These are phyloP conservation scores for Alternaria arbusti DNA, from an alignment of 2,329 filamentous ascomycete species.

Conservation along the genomic window DNA sequence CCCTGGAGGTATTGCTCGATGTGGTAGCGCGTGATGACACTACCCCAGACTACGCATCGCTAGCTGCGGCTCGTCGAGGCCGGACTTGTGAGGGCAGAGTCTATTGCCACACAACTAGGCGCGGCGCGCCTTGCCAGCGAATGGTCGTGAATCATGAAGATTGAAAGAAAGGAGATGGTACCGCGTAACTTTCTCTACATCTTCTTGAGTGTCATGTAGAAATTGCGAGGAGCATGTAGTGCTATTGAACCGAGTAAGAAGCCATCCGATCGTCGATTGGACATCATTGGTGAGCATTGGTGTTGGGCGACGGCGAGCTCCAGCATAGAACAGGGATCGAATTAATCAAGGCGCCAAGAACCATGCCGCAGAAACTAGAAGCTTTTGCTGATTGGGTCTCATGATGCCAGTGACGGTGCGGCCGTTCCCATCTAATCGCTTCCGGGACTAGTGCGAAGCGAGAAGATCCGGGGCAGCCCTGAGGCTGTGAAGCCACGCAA, in stretches of 20 bases:
- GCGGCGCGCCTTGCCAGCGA: background rate
- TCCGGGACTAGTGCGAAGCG: constrained; percentile 17
- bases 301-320: constrained; percentile 12
- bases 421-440: constrained; percentile 28
- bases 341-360: constrained; percentile 30
- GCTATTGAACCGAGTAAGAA: constrained; percentile 21
- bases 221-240: constrained; percentile 22
- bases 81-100: constrained; percentile 13
- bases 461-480: constrained; percentile 31
- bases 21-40: constrained; percentile 13
- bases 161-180: background rate
- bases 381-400: constrained; percentile 23
- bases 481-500: constrained; percentile 5
- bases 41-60: constrained; percentile 11
- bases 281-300: constrained; percentile 10
- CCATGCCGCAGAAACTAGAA: constrained; percentile 26
- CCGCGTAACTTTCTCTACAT: background rate
- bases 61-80: constrained; percentile 11
- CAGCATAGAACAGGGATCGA: constrained; percentile 17
- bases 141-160: background rate
- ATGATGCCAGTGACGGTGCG: constrained; percentile 3
- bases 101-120: constrained; percentile 6
- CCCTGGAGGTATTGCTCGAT: constrained; percentile 20
- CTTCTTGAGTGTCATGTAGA: background rate
- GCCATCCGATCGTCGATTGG: constrained; percentile 20